Conservation (phyloP, 495 filamentous ascomycete species). For the Mytilinidion resinicola region DNA sequence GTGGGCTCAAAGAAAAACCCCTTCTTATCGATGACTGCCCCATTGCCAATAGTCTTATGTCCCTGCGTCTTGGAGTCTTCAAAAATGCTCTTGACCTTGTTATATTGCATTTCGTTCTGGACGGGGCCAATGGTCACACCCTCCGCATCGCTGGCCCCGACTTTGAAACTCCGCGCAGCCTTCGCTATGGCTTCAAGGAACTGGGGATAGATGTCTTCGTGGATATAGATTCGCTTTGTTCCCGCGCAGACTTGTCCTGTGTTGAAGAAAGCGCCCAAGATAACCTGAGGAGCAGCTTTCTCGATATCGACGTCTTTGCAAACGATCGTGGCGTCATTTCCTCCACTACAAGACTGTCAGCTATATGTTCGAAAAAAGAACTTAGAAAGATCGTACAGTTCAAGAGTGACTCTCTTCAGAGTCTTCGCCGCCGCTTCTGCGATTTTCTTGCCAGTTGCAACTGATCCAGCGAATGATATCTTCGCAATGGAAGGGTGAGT, state of each 20-base stretch:
- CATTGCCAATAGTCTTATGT: slow-evolving; percentile 40
- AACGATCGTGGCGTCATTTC: slow-evolving; percentile 64
- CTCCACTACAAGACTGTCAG: slow-evolving; percentile 40
- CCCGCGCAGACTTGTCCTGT: slow-evolving; percentile 57
- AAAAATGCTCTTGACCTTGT: slow-evolving; percentile 42
- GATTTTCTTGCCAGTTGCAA: slow-evolving; percentile 56
- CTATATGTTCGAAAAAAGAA: not conserved
- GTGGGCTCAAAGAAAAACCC: slow-evolving; percentile 52
- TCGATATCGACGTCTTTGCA: slow-evolving; percentile 61
- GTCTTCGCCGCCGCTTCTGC: slow-evolving; percentile 55
- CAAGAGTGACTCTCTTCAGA: slow-evolving; percentile 55
- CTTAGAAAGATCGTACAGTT: slow-evolving; percentile 34
- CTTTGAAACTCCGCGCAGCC: slow-evolving; percentile 47
- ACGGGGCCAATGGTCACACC: slow-evolving; percentile 40
- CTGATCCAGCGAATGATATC: slow-evolving; percentile 65
- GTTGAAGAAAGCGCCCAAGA: slow-evolving; percentile 53
- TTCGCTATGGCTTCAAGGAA: slow-evolving; percentile 52
- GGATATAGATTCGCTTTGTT: slow-evolving; percentile 63
- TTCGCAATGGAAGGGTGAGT: slow-evolving; percentile 57
- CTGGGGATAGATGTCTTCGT: slow-evolving; percentile 58
- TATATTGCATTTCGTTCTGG: slow-evolving; percentile 50
- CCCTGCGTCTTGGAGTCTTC: slow-evolving; percentile 38
- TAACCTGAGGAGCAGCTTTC: slow-evolving; percentile 50
- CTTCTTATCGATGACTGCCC: slow-evolving; percentile 34
- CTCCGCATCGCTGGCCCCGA: slow-evolving; percentile 29